Conservation (phyloP, 2,329 filamentous ascomycete species). For the Tolypocladium pustulatum region DNA sequence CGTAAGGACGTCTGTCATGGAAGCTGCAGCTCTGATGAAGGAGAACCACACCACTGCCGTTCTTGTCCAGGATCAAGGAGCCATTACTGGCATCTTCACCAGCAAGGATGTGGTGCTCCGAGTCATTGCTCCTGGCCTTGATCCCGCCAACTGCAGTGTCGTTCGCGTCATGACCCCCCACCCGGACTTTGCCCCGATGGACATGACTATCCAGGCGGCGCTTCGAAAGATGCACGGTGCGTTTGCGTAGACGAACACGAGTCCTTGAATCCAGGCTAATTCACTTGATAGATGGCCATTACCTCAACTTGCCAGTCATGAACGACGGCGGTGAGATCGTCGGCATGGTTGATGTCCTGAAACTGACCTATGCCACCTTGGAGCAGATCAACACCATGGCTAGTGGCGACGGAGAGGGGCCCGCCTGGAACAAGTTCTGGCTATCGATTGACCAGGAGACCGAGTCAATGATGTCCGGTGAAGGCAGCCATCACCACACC, state of each 20-base stretch:
- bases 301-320: constrained; percentile 97
- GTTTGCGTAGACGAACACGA: constrained; percentile 18
- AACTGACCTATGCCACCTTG: constrained; percentile 93
- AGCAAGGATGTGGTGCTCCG: constrained; percentile 98
- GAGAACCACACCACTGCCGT: constrained; percentile 97
- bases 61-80: constrained; percentile 89
- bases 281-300: constrained; percentile 68
- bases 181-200: constrained; percentile 94
- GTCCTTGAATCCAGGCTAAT: neutral
- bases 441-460: constrained; percentile 89
- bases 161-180: constrained; percentile 99
- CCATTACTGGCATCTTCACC: constrained; percentile 97
- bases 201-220: constrained; percentile 98
- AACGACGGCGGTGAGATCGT: constrained; percentile 95
- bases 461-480: constrained; percentile 91
- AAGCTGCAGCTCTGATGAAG: constrained; percentile 93
- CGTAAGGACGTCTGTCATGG: constrained; percentile 90
- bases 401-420: constrained; percentile 79
- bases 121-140: constrained; percentile 92
- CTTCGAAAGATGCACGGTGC: constrained; percentile 97
- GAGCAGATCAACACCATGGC: constrained; percentile 97
- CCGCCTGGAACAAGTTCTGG: constrained; percentile 99
- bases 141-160: constrained; percentile 91
- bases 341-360: constrained; percentile 97
- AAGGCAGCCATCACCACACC: constrained; percentile 59